These are phyloP conservation scores for Neocallimastix lanati DNA, from an alignment of 192 early-diverging fungal species.

Conservation along the genomic window DNA sequence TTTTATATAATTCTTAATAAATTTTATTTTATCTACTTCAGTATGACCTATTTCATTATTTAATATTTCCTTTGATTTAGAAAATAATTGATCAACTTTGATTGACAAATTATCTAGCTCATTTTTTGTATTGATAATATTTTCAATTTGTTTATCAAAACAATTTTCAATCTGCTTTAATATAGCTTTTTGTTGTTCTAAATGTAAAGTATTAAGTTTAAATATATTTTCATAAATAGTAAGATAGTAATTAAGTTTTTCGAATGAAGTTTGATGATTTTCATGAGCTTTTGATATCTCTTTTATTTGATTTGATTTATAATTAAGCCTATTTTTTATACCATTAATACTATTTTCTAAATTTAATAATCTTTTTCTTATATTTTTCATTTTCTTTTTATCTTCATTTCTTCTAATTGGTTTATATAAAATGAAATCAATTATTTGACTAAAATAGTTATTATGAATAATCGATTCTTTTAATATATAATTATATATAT, in stretches of 20 bases:
- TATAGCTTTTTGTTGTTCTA: background rate
- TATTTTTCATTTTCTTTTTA: background rate
- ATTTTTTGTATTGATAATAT: background rate
- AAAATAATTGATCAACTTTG: background rate
- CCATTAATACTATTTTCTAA: background rate
- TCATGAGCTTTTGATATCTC: background rate
- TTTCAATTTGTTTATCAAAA: background rate
- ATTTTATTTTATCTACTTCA: background rate
- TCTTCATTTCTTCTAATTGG: background rate
- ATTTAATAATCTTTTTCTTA: background rate
- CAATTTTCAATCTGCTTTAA: background rate
- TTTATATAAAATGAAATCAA: background rate
- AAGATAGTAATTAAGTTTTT: background rate
- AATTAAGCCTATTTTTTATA: background rate
- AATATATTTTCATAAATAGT: background rate
- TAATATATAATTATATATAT: too few species aligned
- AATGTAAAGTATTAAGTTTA: background rate
- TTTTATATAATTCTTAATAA: background rate
- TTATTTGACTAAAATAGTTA: background rate
- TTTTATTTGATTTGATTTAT: background rate
- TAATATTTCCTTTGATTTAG: background rate
- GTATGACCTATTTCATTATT: background rate
- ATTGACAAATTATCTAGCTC: background rate
- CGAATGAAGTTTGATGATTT: background rate
- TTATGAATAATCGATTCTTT: background rate